These are phyloP conservation scores for Phyllachora maydis DNA, from an alignment of 2,329 filamentous ascomycete species.

Conservation along the genomic window DNA sequence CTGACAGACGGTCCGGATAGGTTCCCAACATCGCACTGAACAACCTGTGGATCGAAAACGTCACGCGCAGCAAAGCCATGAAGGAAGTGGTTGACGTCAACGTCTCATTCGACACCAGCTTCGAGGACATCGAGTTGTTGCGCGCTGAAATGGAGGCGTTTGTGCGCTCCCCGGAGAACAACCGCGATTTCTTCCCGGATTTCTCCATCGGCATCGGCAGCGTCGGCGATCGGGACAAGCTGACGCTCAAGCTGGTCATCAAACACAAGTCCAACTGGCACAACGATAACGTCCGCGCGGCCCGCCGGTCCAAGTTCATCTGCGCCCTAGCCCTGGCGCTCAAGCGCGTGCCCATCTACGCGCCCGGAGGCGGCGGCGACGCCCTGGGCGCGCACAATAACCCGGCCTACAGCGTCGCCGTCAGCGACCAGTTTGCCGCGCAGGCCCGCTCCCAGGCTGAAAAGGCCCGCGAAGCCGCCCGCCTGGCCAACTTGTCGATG, in stretches of 20 bases:
- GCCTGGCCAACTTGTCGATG: conserved; percentile 3
- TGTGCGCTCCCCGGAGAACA: conserved; percentile 65
- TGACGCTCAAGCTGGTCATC: conserved; percentile 65
- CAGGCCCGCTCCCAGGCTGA: conserved; percentile 38
- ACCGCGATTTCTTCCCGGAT: conserved; percentile 76
- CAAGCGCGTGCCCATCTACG: conserved; percentile 70
- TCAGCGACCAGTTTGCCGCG: conserved; percentile 47
- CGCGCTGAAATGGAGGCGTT: conserved; percentile 72
- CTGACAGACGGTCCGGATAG: conserved; percentile 38
- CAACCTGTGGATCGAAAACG: conserved; percentile 85
- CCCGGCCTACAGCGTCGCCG: conserved; percentile 61
- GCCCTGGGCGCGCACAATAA: conserved; percentile 46
- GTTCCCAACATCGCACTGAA: conserved; percentile 91
- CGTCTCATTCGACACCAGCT: conserved; percentile 68
- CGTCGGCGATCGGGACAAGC: conserved; percentile 72
- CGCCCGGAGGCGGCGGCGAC: conserved; percentile 52
- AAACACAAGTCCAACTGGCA: conserved; percentile 88
- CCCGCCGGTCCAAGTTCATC: conserved; percentile 88
- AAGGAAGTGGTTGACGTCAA: conserved; percentile 63
- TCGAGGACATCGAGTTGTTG: conserved; percentile 75
- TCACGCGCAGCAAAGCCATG: conserved; percentile 82
- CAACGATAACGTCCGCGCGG: conserved; percentile 63
- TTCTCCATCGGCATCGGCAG: conserved; percentile 59
- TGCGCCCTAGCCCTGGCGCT: conserved; percentile 74
- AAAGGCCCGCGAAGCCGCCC: conserved; percentile 34